Conservation (phyloP, 2,329 filamentous ascomycete genomes). For the Metarhizium guizhouense region DNA sequence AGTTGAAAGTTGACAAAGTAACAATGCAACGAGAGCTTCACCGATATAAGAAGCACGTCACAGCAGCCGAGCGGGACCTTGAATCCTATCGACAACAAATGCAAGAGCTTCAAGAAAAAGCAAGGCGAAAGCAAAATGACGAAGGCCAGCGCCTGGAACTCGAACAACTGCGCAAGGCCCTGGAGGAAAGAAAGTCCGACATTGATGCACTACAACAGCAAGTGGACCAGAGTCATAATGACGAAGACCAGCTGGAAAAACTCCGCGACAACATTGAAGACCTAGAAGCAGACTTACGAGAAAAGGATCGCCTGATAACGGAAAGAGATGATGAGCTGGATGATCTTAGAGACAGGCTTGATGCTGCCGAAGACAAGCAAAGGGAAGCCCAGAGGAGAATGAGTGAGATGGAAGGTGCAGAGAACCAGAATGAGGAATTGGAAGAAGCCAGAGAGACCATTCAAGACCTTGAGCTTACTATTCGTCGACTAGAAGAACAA, state of each 20-base stretch:
- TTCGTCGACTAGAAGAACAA: conserved; percentile 45
- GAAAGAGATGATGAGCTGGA: conserved; percentile 70
- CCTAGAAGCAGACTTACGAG: conserved; percentile 64
- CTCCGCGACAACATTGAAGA: conserved; percentile 68
- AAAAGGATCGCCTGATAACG: conserved; percentile 65
- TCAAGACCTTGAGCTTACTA: conserved; percentile 45
- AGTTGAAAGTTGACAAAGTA: conserved; percentile 86
- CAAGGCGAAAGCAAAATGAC: conserved; percentile 66
- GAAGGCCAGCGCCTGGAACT: conserved; percentile 56
- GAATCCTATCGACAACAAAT: conserved; percentile 78
- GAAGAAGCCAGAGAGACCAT: conserved; percentile 50
- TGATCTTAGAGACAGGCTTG: conserved; percentile 46
- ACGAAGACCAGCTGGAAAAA: conserved; percentile 52
- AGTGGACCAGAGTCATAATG: conserved; percentile 46
- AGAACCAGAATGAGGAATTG: conserved; percentile 40
- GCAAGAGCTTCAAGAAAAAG: conserved; percentile 70
- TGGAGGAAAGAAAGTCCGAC: conserved; percentile 52
- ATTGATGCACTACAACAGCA: conserved; percentile 52
- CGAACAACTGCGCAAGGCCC: conserved; percentile 44
- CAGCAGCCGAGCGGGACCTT: conserved; percentile 74
- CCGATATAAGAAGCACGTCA: conserved; percentile 76
- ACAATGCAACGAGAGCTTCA: conserved; percentile 83
- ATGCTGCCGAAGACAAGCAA: conserved; percentile 48
- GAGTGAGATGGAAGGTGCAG: conserved; percentile 48
- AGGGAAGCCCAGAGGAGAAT: conserved; percentile 44